phyloP scores from a whole-genome alignment of 805 yeast species.

The Cephaloascus fragrans region DNA sequence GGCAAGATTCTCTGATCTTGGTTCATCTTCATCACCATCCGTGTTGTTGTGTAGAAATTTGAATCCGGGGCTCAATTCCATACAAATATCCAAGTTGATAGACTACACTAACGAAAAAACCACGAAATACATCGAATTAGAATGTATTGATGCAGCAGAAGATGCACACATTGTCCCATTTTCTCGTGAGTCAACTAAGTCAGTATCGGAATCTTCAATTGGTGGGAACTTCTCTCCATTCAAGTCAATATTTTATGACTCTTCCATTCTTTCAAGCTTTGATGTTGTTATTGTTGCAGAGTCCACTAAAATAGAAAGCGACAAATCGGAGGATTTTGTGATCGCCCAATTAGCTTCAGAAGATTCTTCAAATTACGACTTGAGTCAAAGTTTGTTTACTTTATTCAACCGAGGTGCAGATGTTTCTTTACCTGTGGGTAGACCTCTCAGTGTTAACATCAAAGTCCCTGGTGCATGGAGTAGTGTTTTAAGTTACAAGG shows the following conservation, averaged over 20 bases:
- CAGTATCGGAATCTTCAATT: constrained; percentile 42
- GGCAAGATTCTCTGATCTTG: constrained; percentile 8
- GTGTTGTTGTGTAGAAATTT: constrained; percentile 17
- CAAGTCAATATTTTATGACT: constrained; percentile 32
- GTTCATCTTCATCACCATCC: constrained; percentile 11
- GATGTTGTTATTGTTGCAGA: constrained; percentile 43
- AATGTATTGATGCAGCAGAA: constrained; percentile 35
- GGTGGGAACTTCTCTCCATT: constrained; percentile 43
- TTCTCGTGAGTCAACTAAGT: constrained; percentile 24
- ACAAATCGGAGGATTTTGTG: constrained; percentile 17
- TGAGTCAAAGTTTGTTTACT: constrained; percentile 21
- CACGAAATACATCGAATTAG: too few relatives aligned
- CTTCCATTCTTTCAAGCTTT: constrained; percentile 27
- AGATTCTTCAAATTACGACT: constrained; percentile 11
- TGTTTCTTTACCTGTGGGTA: constrained; percentile 28
- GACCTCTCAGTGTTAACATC: constrained; percentile 36
- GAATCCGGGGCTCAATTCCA: too few relatives aligned
- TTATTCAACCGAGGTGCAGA: constrained; percentile 28
- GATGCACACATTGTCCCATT: constrained; percentile 39
- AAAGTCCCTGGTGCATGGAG: constrained; percentile 51
- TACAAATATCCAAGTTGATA: too few relatives aligned
- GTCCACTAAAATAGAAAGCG: constrained; percentile 3
- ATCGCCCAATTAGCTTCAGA: constrained; percentile 23
- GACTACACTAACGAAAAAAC: too few relatives aligned
- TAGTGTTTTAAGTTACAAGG: constrained; percentile 46